These are phyloP conservation scores for Forsythia viridissima DNA, from an alignment of 257 asterid genomes.

Conservation along the genomic window DNA sequence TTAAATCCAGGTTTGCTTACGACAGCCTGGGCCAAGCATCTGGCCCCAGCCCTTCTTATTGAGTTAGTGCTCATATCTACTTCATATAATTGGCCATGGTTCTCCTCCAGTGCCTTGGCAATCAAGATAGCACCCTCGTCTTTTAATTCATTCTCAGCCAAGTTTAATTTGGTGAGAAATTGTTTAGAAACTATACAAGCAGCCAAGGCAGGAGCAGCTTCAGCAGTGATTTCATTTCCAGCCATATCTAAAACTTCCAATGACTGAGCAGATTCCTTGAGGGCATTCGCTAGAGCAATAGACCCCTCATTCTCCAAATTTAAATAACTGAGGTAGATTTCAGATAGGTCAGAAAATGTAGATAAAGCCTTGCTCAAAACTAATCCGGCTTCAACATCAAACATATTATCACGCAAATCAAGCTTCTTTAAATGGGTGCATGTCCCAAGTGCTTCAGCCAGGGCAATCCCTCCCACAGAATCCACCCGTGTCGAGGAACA, in stretches of 20 bases:
- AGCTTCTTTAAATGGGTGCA: conserved; percentile 68
- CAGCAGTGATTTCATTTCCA: conserved; percentile 85
- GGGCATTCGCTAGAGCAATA: conserved; percentile 66
- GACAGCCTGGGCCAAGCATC: conserved; percentile 80
- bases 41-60: conserved; percentile 90
- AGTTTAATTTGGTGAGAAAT: conserved; percentile 60
- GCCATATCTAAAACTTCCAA: conserved; percentile 83
- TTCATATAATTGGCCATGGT: conserved; percentile 73
- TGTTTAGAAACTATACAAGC: conserved; percentile 73
- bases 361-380: conserved; percentile 58
- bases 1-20: conserved; percentile 62
- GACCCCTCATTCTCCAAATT: conserved; percentile 88
- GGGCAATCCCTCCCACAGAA: conserved; percentile 77
- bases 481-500: conserved; percentile 91
- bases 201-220: conserved; percentile 76
- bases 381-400: conserved; percentile 78
- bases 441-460: conserved; percentile 63
- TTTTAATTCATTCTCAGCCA: conserved; percentile 82
- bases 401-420: conserved; percentile 91
- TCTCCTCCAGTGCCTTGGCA: conserved; percentile 81
- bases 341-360: conserved; percentile 55
- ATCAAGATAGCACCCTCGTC: conserved; percentile 92
- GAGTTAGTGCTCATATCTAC: conserved; percentile 71
- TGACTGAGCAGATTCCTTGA: conserved; percentile 68
- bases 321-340: conserved; percentile 79